Percentiles rank a stretch among this genome's conserved stretches.
These are phyloP conservation scores for Trichoderma cornu-damae DNA, from an alignment of 2,329 filamentous ascomycete genomes.

Conservation along the genomic window DNA sequence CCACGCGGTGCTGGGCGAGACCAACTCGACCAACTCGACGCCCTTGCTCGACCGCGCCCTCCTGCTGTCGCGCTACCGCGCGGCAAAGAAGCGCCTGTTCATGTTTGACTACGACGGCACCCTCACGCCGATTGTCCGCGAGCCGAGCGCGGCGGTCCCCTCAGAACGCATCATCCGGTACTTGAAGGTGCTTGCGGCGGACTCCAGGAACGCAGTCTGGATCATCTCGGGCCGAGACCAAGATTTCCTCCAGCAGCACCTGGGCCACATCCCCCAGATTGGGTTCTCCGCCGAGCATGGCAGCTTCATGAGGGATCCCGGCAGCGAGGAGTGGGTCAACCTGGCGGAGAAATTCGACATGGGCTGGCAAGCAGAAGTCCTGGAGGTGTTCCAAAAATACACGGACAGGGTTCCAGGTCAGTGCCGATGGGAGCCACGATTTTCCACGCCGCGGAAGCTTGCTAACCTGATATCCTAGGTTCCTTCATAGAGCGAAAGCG, in stretches of 20 bases:
- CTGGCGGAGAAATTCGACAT: slow-evolving; percentile 82
- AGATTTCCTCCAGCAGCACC: slow-evolving; percentile 80
- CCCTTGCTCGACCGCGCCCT: slow-evolving; percentile 72
- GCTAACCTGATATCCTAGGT: slow-evolving; percentile 43
- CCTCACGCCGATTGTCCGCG: slow-evolving; percentile 87
- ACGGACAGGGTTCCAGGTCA: slow-evolving; percentile 78
- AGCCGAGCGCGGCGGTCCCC: slow-evolving; percentile 83
- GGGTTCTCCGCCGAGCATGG: slow-evolving; percentile 97
- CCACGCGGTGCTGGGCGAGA: slow-evolving; percentile 72
- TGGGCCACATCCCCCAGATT: slow-evolving; percentile 83
- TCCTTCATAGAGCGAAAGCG: slow-evolving; percentile 93
- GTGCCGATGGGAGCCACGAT: slow-evolving; percentile 27
- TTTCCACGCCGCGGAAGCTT: not conserved
- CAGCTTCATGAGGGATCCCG: slow-evolving; percentile 84
- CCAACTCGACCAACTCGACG: slow-evolving; percentile 69
- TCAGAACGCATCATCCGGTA: slow-evolving; percentile 77
- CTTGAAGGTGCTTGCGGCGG: slow-evolving; percentile 71
- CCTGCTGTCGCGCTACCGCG: slow-evolving; percentile 68
- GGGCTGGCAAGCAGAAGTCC: slow-evolving; percentile 83
- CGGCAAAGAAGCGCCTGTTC: slow-evolving; percentile 75
- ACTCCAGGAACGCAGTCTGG: slow-evolving; percentile 87
- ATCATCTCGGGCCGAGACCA: slow-evolving; percentile 95
- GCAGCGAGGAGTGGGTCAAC: slow-evolving; percentile 76
- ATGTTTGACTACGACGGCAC: slow-evolving; percentile 99
- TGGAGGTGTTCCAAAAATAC: slow-evolving; percentile 80